Base-by-base conservation (phyloP, 495 filamentous ascomycete genomes). In the Penicillium samsonianum region DNA sequence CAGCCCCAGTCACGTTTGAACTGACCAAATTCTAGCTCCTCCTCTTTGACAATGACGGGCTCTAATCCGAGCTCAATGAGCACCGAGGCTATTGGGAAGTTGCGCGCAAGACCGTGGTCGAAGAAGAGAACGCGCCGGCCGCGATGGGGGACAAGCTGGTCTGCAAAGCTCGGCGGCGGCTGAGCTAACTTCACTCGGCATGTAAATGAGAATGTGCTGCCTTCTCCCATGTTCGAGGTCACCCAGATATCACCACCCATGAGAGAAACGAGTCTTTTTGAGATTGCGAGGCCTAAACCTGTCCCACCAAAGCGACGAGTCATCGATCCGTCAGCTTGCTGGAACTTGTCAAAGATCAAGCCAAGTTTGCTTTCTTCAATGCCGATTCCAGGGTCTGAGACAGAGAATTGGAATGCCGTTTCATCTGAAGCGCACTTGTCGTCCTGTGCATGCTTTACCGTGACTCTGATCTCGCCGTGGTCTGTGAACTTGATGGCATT, bases 251-350 rank as follows among this genome's bases (percentile, higher is more conserved):
- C 72, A 14, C 91, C 91, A 23, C 84, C 84, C 91, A 96, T 94
- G 5, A 93, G 70, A 56, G 90, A 85, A 6, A 92, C 83, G 3
- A 95, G 75, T 38, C 82, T 78, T 62, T 91, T 90, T 62, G 82
- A 88, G 48, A 93, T 92, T 4, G 89, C 87, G 47, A 92, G 70
- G 5, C 90, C 90, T 2, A 92, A 67, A 4, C 89, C 90, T 8
- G 90, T 93, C 1, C 90, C 90, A 17, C 88, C 90, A 69, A 90
- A 92, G 9, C 82, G 81, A 20, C 88, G 79, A 20, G 88, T 88
- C 96, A 92, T 96, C 5, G 91, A 96, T 20, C 92, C 92, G 72
- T 96, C 92, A 16, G 92, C 92, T 75, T 93, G 90, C 56, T 85
- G 87, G 68, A 93, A 95, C 12, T 91, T 91, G 52, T 87, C 85